Percentiles rank a stretch among this genome's conserved stretches.
phyloP scores from a whole-genome alignment of 2,329 filamentous ascomycete species.

The Aspergillus sp. region DNA sequence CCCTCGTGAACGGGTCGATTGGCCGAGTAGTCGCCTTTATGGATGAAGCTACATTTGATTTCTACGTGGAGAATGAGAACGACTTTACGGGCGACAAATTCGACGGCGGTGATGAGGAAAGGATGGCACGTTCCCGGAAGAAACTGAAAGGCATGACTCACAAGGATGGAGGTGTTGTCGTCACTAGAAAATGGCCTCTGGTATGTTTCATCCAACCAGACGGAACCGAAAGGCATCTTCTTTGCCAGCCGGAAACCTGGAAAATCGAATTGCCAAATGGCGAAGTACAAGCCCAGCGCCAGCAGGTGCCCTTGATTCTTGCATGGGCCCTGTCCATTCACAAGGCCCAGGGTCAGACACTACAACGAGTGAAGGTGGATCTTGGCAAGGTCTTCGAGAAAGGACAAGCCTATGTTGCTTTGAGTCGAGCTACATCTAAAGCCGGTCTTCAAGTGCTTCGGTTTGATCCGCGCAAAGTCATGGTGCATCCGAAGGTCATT shows the following conservation, averaged over 20 bases:
- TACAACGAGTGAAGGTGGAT: slow-evolving; percentile 92
- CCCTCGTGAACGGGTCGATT: slow-evolving; percentile 88
- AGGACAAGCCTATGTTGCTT: slow-evolving; percentile 93
- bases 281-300: slow-evolving; percentile 84
- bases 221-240: slow-evolving; percentile 70
- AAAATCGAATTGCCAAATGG: slow-evolving; percentile 96
- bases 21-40: slow-evolving; percentile 84
- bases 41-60: slow-evolving; percentile 62
- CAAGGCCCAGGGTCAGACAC: slow-evolving; percentile 93
- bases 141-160: slow-evolving; percentile 57
- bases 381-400: slow-evolving; percentile 92
- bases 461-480: slow-evolving; percentile 87
- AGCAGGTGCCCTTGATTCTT: slow-evolving; percentile 81
- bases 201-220: slow-evolving; percentile 81
- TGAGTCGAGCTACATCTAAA: slow-evolving; percentile 88
- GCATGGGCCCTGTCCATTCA: slow-evolving; percentile 98
- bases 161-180: slow-evolving; percentile 48
- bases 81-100: slow-evolving; percentile 52
- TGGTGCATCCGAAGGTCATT: slow-evolving; percentile 86
- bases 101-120: slow-evolving; percentile 46
- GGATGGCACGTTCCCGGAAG: slow-evolving; percentile 48
- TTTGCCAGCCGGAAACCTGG: slow-evolving; percentile 88
- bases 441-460: slow-evolving; percentile 81
- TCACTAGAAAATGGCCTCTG: slow-evolving; percentile 68
- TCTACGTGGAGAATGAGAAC: slow-evolving; percentile 59